Base-by-base conservation (phyloP, 179 eudicot genomes). In the Corrigiola litoralis region DNA sequence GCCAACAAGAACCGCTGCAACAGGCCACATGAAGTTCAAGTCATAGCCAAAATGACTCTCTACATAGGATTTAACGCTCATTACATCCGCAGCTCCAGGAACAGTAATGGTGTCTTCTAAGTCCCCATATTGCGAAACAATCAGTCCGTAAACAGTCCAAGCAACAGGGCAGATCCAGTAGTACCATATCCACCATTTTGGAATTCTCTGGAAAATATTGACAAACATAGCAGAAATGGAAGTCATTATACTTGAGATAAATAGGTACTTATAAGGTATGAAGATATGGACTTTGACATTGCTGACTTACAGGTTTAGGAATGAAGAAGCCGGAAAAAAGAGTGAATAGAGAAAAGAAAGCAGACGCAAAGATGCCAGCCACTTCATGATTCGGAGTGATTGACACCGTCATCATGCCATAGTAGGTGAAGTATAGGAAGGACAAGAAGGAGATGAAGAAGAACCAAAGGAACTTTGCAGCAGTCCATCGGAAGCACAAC, bases 121-220 rank as follows among this genome's bases (percentile, higher is more conserved):
- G 45, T 92, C 95, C 2, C 97, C 96, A 5, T 86, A 70, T 67
- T 88, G 88, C 25, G 86, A 86, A 16, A 87, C 77, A 40, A 89
- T 75, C 2, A 87, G 50, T 0, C 91, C 98, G 14, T 89, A 83
- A 23, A 89, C 54, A n/a, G 98, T 89, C 98, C 98, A 89, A 0
- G 95, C 75, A 4, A 89, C 72, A 0, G 96, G 98, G 31, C 86
- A 85, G 45, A 75, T 82, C 97, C 97, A 91, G 61, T 86, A 91
- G 72, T 82, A 84, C 97, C 97, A 91, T 50, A 96, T 87, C 94
- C 98, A 89, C 98, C 98, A 92, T 25, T 85, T 71, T 6, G 96
- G 98, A 44, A 92, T 92, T 77, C 73, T 83, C 96, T 89, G 82
- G 72, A 70, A 56, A 41, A 42, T n/a, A n/a, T n/a, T 23, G 11